Conservation (phyloP, 108 stramenopile genomes). For the Pinguiococcus pyrenoidosus region DNA sequence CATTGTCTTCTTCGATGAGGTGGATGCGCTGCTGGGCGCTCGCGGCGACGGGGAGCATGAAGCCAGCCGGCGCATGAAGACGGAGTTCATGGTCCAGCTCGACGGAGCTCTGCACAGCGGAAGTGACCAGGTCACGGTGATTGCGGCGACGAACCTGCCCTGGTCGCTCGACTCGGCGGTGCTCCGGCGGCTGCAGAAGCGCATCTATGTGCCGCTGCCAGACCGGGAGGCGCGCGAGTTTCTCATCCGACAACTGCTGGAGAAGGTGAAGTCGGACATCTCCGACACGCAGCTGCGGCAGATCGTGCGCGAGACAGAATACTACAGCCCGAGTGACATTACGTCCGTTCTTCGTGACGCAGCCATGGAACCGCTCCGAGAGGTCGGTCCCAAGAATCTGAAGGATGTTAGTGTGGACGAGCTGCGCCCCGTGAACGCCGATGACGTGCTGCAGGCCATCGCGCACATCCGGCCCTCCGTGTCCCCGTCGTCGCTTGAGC, state of each 20-base stretch:
- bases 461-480: background rate
- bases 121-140: conserved; percentile 35
- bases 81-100: conserved; percentile 88
- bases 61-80: conserved; percentile 75
- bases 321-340: too few relatives aligned
- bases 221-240: too few relatives aligned
- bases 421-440: background rate
- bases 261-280: too few relatives aligned
- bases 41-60: conserved; percentile 65
- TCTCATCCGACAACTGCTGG: too few relatives aligned
- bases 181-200: conserved; percentile 62
- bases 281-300: too few relatives aligned
- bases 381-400: too few relatives aligned
- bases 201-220: conserved; percentile 68
- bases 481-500: background rate
- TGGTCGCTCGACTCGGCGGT: conserved; percentile 85
- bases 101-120: conserved; percentile 59
- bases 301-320: too few relatives aligned
- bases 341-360: too few relatives aligned
- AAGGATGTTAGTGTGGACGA: too few relatives aligned
- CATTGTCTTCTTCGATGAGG: conserved; percentile 80
- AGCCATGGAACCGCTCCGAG: too few relatives aligned
- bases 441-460: conserved; percentile 1
- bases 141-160: conserved; percentile 85
- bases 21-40: conserved; percentile 61